phyloP scores from a whole-genome alignment of 768 basidiomycete species.

The Leucosporidium yakuticum region DNA sequence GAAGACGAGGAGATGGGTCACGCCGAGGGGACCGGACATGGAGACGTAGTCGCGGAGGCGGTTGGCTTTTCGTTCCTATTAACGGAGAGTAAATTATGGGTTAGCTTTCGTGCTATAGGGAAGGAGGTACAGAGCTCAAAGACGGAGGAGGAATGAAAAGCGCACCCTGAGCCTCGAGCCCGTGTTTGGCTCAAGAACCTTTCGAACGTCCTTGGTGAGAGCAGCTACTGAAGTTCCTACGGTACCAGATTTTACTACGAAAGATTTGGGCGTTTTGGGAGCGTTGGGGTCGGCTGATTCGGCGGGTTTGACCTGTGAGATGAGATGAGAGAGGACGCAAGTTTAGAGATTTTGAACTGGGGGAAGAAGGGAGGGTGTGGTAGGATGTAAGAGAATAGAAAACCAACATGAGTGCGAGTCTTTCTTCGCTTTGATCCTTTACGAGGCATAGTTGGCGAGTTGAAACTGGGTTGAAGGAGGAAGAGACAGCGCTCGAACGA shows the following conservation, averaged over 20 bases:
- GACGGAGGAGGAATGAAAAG: constrained; percentile 17
- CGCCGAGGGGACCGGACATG: constrained; percentile 80
- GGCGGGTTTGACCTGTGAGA: constrained; percentile 19
- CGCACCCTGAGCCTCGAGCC: constrained; percentile 79
- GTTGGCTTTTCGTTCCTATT: constrained; percentile 79
- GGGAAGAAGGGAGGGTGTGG: background rate
- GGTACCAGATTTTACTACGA: constrained; percentile 92
- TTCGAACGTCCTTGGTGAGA: constrained; percentile 85
- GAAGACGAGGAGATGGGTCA: constrained; percentile 88
- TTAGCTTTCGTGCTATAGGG: background rate
- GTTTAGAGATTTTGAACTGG: background rate
- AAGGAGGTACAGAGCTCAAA: background rate
- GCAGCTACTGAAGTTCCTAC: constrained; percentile 80
- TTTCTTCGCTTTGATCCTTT: constrained; percentile 35
- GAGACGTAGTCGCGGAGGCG: constrained; percentile 90
- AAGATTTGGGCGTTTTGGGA: constrained; percentile 65
- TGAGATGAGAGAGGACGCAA: background rate
- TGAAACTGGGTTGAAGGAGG: background rate
- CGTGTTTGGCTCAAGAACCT: constrained; percentile 97
- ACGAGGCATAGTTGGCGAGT: constrained; percentile 21
- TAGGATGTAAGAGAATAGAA: too few relatives aligned
- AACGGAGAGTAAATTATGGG: constrained; percentile 2
- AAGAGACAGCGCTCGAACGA: too few relatives aligned
- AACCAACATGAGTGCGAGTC: constrained; percentile 36
- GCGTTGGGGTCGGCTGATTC: constrained; percentile 7